Conservation (phyloP, 768 basidiomycete species). For the Tricholoma sp. region DNA sequence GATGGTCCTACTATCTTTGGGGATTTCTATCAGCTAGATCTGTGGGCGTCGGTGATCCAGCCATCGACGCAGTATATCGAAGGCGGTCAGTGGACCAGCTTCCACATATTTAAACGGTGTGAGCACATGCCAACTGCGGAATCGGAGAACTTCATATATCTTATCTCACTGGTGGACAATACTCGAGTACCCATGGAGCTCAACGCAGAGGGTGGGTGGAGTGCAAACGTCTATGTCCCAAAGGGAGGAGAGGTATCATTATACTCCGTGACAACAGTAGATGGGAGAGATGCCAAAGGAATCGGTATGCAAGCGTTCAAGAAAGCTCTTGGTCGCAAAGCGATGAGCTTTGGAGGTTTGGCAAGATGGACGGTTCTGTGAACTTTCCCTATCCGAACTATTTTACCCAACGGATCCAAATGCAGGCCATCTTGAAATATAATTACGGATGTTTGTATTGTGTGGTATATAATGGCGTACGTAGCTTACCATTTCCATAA, state of each 20-base stretch:
- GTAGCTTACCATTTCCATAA: slow-evolving; percentile 10
- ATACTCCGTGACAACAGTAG: slow-evolving; percentile 29
- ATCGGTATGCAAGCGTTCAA: slow-evolving; percentile 28
- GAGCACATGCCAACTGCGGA: slow-evolving; percentile 40
- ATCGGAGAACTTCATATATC: slow-evolving; percentile 36
- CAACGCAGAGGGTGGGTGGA: slow-evolving; percentile 38
- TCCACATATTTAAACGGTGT: slow-evolving; percentile 40
- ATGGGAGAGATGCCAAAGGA: slow-evolving; percentile 35
- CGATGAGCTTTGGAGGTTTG: slow-evolving; percentile 35
- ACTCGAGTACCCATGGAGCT: slow-evolving; percentile 30
- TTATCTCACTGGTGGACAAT: slow-evolving; percentile 29
- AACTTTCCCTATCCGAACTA: not conserved
- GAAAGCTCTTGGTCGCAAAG: slow-evolving; percentile 29
- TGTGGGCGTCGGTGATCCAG: slow-evolving; percentile 29
- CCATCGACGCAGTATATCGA: slow-evolving; percentile 29
- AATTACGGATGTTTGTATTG: slow-evolving; percentile 7
- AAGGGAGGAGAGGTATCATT: slow-evolving; percentile 30
- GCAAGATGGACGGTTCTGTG: slow-evolving; percentile 29
- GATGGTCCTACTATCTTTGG: slow-evolving; percentile 31
- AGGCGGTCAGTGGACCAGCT: slow-evolving; percentile 30
- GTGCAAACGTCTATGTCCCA: slow-evolving; percentile 30
- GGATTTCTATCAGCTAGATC: slow-evolving; percentile 30
- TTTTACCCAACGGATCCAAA: not conserved
- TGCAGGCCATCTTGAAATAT: not conserved
- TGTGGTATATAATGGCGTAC: slow-evolving; percentile 11